Evolutionary conservation across 805 yeast species (phyloP).

Genomic region (Kurtzmaniella cleridarum): DNA sequence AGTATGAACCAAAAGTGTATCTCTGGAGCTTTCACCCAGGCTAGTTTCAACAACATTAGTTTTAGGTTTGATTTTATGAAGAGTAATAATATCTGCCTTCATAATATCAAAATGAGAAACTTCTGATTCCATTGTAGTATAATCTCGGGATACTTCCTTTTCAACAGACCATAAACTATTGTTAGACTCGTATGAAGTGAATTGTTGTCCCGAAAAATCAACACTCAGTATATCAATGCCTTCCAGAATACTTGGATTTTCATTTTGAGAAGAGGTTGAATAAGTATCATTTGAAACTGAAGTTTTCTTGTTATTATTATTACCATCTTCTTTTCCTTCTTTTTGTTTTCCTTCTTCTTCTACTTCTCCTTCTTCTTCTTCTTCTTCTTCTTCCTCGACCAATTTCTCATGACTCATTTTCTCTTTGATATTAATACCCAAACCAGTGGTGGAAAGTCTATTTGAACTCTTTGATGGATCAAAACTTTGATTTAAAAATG

Average conservation of each 20-base stretch:
- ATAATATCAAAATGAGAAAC: conserved; percentile 21
- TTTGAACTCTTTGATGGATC: conserved; percentile 1
- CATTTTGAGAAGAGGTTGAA: no score
- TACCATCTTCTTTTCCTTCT: no score
- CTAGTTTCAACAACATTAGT: conserved; percentile 19
- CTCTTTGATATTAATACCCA: conserved; percentile 16
- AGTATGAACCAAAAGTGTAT: conserved; percentile 16
- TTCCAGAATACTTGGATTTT: no score
- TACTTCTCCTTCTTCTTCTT: not conserved
- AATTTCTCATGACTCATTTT: not conserved
- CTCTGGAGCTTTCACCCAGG: conserved; percentile 17
- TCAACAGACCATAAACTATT: not conserved
- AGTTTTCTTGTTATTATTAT: no score
- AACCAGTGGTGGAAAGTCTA: conserved; percentile 21
- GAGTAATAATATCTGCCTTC: conserved; percentile 23
- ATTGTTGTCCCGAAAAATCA: no score
- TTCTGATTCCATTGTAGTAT: conserved; percentile 12
- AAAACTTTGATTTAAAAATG: conserved; percentile 17
- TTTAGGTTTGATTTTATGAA: conserved; percentile 11
- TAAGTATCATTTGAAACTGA: no score
- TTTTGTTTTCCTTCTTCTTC: not conserved
- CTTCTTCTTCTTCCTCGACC: not conserved
- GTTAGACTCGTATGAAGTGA: not conserved
- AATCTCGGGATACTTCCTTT: not conserved
- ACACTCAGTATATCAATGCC: no score